A percentile compares a stretch with the other conserved stretches of the same genome.
Conservation (phyloP, 2,329 filamentous ascomycete genomes). For the Ophiostoma australiae region DNA sequence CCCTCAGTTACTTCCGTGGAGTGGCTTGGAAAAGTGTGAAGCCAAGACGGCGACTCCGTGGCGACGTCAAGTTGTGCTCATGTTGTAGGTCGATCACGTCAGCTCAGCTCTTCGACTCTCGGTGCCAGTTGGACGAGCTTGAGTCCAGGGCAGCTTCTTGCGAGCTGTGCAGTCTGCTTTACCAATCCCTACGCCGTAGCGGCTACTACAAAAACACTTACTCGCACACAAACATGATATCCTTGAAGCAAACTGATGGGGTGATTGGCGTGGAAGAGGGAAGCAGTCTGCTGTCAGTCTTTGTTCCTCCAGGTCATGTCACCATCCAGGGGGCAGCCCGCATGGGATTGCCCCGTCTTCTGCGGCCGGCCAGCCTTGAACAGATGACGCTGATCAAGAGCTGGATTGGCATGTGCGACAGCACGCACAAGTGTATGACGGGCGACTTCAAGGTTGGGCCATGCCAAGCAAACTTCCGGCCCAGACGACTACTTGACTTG, state of each 20-base stretch:
- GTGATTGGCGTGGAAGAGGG: not conserved
- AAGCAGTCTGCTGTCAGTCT: not conserved
- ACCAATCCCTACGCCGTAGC: not conserved
- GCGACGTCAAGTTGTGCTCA: not conserved
- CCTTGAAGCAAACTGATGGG: not conserved
- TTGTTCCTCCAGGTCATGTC: not conserved
- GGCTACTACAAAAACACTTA: not conserved
- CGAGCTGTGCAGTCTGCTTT: not conserved
- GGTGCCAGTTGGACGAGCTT: not conserved
- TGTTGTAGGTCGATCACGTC: not conserved
- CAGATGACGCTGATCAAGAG: not conserved
- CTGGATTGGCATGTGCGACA: not conserved
- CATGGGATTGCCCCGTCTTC: not conserved
- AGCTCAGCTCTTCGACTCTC: not conserved
- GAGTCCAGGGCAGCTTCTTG: not conserved
- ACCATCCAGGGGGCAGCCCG: not conserved
- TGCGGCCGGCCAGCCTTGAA: not conserved
- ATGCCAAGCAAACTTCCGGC: not conserved
- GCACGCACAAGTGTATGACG: not conserved
- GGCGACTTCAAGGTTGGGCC: not conserved
- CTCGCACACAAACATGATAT: not conserved
- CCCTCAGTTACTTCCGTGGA: too few species aligned
- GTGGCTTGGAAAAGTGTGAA: too few species aligned
- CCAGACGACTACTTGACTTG: not conserved
- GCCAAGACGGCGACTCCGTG: too few species aligned